phyloP scores from a whole-genome alignment of 2,329 filamentous ascomycete genomes.

The Uncinocarpus reesii region DNA sequence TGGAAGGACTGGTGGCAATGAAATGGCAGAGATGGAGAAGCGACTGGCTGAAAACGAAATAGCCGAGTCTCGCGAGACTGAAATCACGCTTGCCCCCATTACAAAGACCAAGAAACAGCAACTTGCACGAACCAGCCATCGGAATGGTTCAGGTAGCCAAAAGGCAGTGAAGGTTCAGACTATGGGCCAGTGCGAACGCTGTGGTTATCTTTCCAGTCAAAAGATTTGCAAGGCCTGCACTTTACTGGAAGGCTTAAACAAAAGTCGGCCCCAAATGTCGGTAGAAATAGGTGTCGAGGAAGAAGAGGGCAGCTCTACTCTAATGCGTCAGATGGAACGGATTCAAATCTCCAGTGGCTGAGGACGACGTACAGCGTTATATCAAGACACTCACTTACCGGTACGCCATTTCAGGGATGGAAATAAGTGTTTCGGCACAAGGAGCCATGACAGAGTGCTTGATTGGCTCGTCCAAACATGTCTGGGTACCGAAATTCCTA shows the following conservation, averaged over 20 bases:
- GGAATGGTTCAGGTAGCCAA: conserved; percentile 19
- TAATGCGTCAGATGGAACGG: conserved; percentile 43
- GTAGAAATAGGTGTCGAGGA: conserved; percentile 40
- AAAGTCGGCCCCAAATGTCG: conserved; percentile 44
- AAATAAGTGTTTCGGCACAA: no score
- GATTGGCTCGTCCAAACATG: no score
- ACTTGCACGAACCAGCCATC: conserved; percentile 16
- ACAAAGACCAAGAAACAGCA: conserved; percentile 12
- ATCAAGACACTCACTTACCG: no score
- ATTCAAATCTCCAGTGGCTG: conserved; percentile 24
- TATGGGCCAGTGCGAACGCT: conserved; percentile 72
- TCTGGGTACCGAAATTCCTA: no score
- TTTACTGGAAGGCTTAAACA: conserved; percentile 82
- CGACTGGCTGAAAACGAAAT: conserved; percentile 56
- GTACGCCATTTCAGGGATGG: no score
- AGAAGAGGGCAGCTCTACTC: conserved; percentile 43
- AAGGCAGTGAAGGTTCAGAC: conserved; percentile 46
- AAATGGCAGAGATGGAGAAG: conserved; percentile 75
- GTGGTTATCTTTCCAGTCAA: conserved; percentile 94
- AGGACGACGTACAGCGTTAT: not conserved
- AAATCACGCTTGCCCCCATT: conserved; percentile 43
- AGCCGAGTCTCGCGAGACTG: conserved; percentile 53
- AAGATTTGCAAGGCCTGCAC: conserved; percentile 87
- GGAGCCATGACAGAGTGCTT: no score
- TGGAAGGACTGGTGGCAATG: conserved; percentile 56